Evolutionary conservation across 371 early-diverging fungal genomes (phyloP).

Genomic region (Sanchytrium tribonematis): DNA sequence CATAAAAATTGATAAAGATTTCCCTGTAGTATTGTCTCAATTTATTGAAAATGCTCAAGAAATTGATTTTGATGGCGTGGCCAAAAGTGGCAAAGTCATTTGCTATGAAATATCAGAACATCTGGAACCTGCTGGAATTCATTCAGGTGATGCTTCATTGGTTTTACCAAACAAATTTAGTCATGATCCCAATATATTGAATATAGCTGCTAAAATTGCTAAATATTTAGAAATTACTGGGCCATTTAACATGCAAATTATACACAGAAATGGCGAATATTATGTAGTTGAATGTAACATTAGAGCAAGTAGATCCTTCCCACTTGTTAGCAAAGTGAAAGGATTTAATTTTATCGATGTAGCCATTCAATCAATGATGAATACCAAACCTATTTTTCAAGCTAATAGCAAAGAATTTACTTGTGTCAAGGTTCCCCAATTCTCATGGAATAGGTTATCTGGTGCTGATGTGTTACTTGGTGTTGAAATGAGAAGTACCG

Average conservation of each 20-base stretch:
- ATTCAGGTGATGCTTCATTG: constrained; percentile 84
- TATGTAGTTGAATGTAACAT: constrained; percentile 92
- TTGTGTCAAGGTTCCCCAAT: constrained; percentile 78
- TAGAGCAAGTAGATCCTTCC: constrained; percentile 76
- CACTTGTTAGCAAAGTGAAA: constrained; percentile 73
- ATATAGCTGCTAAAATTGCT: constrained; percentile 63
- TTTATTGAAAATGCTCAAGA: constrained; percentile 82
- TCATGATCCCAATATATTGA: constrained; percentile 22
- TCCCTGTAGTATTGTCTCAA: constrained; percentile 77
- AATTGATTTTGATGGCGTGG: constrained; percentile 84
- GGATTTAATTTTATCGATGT: constrained; percentile 68
- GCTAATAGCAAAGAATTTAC: neutral
- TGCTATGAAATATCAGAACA: constrained; percentile 73
- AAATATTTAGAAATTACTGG: constrained; percentile 72
- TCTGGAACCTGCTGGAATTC: constrained; percentile 86
- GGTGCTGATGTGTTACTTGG: constrained; percentile 85
- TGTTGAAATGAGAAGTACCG: constrained; percentile 94
- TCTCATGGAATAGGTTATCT: constrained; percentile 66
- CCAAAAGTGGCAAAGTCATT: constrained; percentile 51
- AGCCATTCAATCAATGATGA: constrained; percentile 65
- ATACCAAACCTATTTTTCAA: constrained; percentile 24
- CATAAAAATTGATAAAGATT: constrained; percentile 60
- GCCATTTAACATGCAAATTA: constrained; percentile 92
- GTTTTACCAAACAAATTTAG: constrained; percentile 15
- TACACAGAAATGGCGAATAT: constrained; percentile 62